Base-by-base conservation (phyloP, 108 stramenopile species). In the Nitzschia sp. region DNA sequence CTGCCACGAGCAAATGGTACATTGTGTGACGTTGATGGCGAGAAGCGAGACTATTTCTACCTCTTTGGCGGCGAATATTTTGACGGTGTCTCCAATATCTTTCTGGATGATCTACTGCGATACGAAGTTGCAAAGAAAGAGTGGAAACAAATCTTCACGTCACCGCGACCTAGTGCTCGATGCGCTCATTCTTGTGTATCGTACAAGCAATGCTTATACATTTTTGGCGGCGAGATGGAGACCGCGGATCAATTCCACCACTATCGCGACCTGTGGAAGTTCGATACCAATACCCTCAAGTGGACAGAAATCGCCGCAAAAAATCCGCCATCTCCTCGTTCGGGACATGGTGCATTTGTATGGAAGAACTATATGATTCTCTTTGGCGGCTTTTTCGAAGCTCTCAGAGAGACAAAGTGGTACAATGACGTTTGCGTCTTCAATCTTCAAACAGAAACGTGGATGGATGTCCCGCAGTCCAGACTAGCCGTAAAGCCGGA, bases 341-440 rank as follows among this genome's bases (percentile, higher is more conserved):
- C 91, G 25, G 98, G 98, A 15, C 96, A 97, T 73, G 76, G 91
- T 31, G 87, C 85, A 32, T 66, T 95, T 36, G 84, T 91, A 13
- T 98, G 95, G 95, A 86, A 97, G 33, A 88, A 95, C 62, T 96
- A 86, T 68, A 94, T 98, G 85, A 80, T 98, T 27, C 46, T 96
- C 13, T 97, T 98, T 75, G 98, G 98, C 23, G 98, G 98, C 26
- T 98, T 98, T 68, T 97, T 95, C 49, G 98, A 98, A 74, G 94
- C 92, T 0, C 19, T 82, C 21, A 69, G 85, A 2, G 85, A 89
- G 15, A 89, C 88, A 48, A 71, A 86, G 36, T 96, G 87, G 84
- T 92, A 82, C 74, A 88, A 91, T 60, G 95, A 96, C 69, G 65
- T 94, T 13, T 82, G 83, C 46, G 76, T 94, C 4, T 90, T 88